Evolutionary conservation across 805 yeast genomes (phyloP), one percentile per base, ranked within the genome.

Genomic region (Metschnikowia continentalis): DNA sequence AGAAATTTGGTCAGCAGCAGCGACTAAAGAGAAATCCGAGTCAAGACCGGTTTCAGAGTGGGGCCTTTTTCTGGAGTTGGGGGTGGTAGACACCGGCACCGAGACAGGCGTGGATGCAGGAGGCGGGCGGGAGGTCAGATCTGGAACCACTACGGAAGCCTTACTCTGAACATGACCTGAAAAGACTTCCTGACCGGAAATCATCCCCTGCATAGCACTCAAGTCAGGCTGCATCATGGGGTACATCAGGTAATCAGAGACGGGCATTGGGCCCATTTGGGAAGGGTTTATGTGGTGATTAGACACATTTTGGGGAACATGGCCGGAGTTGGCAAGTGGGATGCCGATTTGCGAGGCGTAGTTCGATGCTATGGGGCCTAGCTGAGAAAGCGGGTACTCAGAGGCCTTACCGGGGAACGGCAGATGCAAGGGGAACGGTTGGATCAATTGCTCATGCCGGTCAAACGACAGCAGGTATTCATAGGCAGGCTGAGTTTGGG

Each of bases 21-120:
- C 39, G 39, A 54, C 44, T 23, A 58, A 42, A 20, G 55, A 51
- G 17, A 38, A 36, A 14, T 55, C 61, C 26, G 32, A 10, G 20
- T 51, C 57, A 14, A 46, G 51, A 22, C 42, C 48, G n/a, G 52
- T 14, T 11, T 47, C 55, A 8, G 47, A 32, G 4, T 49, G 49
- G 22, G 35, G 33, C 32, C 44, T 38, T 23, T 50, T 52, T 14
- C 50, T 37, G 22, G 49, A 19, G 10, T 32, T 45, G 17, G 32
- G 26, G 2, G 35, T 47, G 5, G 35, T 47, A 20, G 51, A 35
- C 20, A 5, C 23, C 5, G 47, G 40, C 14, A 4, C 47, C n/a
- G 39, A 17, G 40, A 10, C 32, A 13, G 39, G 40, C 2, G 33
- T 23, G 30, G 37, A 42, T 32, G 38, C 32, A n/a, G 46, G 20